Conservation (phyloP, 495 filamentous ascomycete genomes). For the Clavariopsis aquatica region DNA sequence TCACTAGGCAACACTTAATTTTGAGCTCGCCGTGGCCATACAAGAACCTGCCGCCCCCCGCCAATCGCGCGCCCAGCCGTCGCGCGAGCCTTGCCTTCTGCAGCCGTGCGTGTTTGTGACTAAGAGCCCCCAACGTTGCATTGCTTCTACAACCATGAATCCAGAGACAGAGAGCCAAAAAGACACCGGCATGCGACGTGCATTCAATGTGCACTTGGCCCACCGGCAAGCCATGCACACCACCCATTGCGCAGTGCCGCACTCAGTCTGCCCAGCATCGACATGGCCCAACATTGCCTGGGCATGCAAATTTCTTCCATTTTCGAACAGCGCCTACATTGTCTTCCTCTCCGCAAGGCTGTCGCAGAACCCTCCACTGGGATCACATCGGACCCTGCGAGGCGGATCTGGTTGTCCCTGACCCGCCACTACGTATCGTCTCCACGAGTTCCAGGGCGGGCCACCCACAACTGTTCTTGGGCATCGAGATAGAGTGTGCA, state of each 20-base stretch:
- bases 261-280: background rate
- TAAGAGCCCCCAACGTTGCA: conserved; percentile 9
- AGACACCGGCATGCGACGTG: conserved; percentile 6
- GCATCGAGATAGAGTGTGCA: conserved; percentile 21
- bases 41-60: background rate
- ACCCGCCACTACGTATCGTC: conserved; percentile 21
- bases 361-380: background rate
- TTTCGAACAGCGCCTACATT: too few relatives aligned
- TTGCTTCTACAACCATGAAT: conserved; percentile 14
- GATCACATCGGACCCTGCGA: conserved; percentile 19
- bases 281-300: background rate
- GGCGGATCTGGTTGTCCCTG: conserved; percentile 15
- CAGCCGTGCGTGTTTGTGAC: conserved; percentile 20
- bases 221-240: background rate
- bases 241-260: conserved; percentile 18
- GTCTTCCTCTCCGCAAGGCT: conserved; percentile 5
- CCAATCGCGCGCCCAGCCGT: conserved; percentile 14
- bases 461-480: conserved; percentile 19
- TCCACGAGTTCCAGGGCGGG: conserved; percentile 17
- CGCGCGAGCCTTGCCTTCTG: conserved; percentile 24
- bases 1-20: conserved; percentile 27
- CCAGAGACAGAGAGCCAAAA: conserved; percentile 2
- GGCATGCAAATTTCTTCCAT: background rate
- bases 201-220: conserved; percentile 10
- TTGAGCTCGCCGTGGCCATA: conserved; percentile 9